These are phyloP conservation scores for Dendrobium catenatum DNA, from an alignment of 106 monocot genomes.

Conservation along the genomic window DNA sequence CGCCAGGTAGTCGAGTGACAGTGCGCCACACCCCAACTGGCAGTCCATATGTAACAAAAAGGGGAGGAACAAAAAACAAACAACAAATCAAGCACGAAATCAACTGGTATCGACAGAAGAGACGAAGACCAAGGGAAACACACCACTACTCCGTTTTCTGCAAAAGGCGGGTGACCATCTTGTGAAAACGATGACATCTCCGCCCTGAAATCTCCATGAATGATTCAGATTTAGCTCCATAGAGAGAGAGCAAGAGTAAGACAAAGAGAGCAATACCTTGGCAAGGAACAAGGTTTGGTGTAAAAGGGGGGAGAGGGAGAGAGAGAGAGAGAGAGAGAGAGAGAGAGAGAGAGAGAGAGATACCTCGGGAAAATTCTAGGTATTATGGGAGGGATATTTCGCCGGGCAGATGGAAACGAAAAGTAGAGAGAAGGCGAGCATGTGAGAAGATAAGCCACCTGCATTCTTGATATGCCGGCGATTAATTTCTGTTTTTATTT, in stretches of 20 bases:
- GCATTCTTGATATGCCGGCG: neutral
- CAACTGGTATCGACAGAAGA: neutral
- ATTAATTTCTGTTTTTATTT: neutral
- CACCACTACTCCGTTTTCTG: constrained; percentile 42
- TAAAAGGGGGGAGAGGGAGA: neutral
- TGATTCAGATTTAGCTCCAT: constrained; percentile 3
- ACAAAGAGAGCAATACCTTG: too few relatives aligned
- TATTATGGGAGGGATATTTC: neutral
- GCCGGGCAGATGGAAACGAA: neutral
- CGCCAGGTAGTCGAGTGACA: constrained; percentile 66
- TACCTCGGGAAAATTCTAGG: neutral
- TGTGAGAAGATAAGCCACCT: neutral
- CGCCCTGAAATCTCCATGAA: constrained; percentile 18
- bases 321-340: neutral
- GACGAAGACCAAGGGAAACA: neutral
- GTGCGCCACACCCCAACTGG: constrained; percentile 83
- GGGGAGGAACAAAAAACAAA: neutral
- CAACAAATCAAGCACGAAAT: neutral
- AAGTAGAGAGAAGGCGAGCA: neutral
- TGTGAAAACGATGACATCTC: constrained; percentile 26
- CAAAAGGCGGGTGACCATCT: constrained; percentile 26
- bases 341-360: neutral
- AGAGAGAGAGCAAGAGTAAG: neutral
- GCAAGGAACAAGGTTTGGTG: neutral
- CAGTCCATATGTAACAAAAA: neutral